These are phyloP conservation scores for Aspergillus ibericus DNA, from an alignment of 2,329 filamentous ascomycete genomes.

Conservation along the genomic window DNA sequence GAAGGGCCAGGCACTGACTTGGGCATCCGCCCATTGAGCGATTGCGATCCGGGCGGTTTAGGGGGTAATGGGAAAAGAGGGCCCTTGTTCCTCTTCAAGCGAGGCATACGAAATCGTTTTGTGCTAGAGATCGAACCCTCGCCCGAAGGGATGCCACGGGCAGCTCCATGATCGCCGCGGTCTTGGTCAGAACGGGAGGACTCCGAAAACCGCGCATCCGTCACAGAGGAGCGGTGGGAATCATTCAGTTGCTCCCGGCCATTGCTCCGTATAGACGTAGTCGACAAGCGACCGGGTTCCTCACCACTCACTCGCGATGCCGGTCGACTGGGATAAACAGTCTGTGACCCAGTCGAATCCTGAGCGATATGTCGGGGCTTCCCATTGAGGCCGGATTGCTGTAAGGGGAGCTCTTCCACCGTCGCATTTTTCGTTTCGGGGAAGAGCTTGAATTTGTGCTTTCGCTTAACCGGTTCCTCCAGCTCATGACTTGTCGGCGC, in stretches of 20 bases:
- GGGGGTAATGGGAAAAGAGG: slow-evolving; percentile 87
- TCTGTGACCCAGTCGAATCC: slow-evolving; percentile 31
- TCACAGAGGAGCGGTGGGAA: slow-evolving; percentile 60
- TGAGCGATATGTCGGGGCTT: slow-evolving; percentile 25
- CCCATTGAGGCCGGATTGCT: slow-evolving; percentile 10
- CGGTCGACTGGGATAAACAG: slow-evolving; percentile 32
- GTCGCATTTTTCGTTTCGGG: slow-evolving; percentile 35
- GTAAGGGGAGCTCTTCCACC: slow-evolving; percentile 30
- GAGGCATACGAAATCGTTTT: slow-evolving; percentile 78
- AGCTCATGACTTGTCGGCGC: slow-evolving; percentile 72
- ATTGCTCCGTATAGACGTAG: slow-evolving; percentile 45
- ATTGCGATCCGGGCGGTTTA: slow-evolving; percentile 50
- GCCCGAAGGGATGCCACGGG: slow-evolving; percentile 62
- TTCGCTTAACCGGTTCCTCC: slow-evolving; percentile 44
- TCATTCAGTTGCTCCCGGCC: slow-evolving; percentile 65
- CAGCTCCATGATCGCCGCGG: slow-evolving; percentile 65
- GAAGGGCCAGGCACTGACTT: slow-evolving; percentile 23
- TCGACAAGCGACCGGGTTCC: slow-evolving; percentile 56
- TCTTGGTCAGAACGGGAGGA: slow-evolving; percentile 89
- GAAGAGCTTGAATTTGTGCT: slow-evolving; percentile 42
- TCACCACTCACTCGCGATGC: slow-evolving; percentile 59
- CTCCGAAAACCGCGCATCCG: slow-evolving; percentile 70
- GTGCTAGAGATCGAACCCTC: slow-evolving; percentile 63
- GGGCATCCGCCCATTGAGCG: slow-evolving; percentile 17
- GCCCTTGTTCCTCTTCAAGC: slow-evolving; percentile 72